These are phyloP conservation scores for Mycena amicta DNA, from an alignment of 768 basidiomycete species.

Conservation along the genomic window DNA sequence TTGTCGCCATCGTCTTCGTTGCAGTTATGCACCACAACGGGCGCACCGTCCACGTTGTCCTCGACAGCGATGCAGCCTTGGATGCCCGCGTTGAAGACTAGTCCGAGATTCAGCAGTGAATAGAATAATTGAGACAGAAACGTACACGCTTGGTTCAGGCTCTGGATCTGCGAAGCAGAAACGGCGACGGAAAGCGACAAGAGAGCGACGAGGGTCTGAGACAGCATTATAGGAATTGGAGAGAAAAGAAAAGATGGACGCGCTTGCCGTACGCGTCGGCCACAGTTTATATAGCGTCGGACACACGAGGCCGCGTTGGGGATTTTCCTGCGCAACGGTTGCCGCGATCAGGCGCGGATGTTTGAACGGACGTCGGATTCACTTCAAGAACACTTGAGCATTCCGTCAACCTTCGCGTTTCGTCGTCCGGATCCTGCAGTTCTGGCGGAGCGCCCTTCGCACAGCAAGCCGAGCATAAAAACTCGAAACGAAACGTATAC, in stretches of 20 bases:
- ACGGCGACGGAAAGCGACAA: neutral
- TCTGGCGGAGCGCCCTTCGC: too few species aligned
- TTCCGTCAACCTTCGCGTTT: too few species aligned
- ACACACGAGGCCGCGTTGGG: too few species aligned
- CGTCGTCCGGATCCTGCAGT: too few species aligned
- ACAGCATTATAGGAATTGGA: neutral
- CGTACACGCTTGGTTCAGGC: neutral
- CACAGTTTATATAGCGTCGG: too few species aligned
- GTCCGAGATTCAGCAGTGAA: neutral
- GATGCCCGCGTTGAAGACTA: slow-evolving; percentile 1
- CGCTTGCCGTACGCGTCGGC: too few species aligned
- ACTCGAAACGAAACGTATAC: too few species aligned
- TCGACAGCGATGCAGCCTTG: slow-evolving; percentile 6
- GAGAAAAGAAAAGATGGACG: neutral
- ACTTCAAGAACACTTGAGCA: too few species aligned
- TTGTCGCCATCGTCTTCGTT: slow-evolving; percentile 1
- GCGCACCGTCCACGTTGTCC: neutral
- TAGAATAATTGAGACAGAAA: neutral
- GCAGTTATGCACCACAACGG: slow-evolving; percentile 8
- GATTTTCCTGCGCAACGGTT: too few species aligned
- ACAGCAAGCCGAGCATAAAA: too few species aligned
- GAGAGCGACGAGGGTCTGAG: neutral
- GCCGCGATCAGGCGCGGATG: too few species aligned
- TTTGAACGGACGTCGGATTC: too few species aligned
- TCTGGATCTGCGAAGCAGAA: neutral